These are phyloP conservation scores for Metschnikowia arizonensis DNA, from an alignment of 805 yeast genomes.

Conservation along the genomic window DNA sequence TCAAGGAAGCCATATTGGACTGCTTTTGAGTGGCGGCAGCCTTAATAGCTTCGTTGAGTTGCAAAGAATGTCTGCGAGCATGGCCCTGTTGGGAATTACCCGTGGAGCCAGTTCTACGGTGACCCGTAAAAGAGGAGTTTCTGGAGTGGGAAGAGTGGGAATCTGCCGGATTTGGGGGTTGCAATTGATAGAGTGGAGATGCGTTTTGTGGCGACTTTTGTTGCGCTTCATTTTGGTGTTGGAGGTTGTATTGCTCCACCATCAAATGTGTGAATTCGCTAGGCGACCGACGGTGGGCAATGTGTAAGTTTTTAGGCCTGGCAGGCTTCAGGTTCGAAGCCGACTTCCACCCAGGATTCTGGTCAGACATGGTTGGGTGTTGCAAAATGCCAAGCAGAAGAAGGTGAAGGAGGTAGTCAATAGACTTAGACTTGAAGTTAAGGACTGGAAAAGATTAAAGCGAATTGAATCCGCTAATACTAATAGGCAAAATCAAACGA, in stretches of 20 bases:
- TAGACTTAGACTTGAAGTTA: neutral
- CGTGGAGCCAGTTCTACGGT: slow-evolving; percentile 30
- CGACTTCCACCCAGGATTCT: slow-evolving; percentile 6
- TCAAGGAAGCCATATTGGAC: slow-evolving; percentile 32
- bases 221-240: slow-evolving; percentile 87
- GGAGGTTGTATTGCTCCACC: slow-evolving; percentile 85
- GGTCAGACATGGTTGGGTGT: slow-evolving; percentile 13
- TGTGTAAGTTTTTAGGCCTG: slow-evolving; percentile 54
- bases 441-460: neutral
- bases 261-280: slow-evolving; percentile 87
- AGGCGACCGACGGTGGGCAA: slow-evolving; percentile 97
- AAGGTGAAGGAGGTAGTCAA: neutral
- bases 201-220: slow-evolving; percentile 81
- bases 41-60: slow-evolving; percentile 85
- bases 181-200: slow-evolving; percentile 23
- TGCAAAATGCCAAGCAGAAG: neutral
- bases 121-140: slow-evolving; percentile 25
- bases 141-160: slow-evolving; percentile 34
- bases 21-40: slow-evolving; percentile 91
- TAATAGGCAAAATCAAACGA: neutral
- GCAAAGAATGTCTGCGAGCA: slow-evolving; percentile 85
- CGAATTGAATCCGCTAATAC: neutral
- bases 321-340: neutral
- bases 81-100: slow-evolving; percentile 56
- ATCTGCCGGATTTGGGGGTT: slow-evolving; percentile 22